These are phyloP conservation scores for Pilobolus umbonatus DNA, from an alignment of 192 early-diverging fungal genomes.

Conservation along the genomic window DNA sequence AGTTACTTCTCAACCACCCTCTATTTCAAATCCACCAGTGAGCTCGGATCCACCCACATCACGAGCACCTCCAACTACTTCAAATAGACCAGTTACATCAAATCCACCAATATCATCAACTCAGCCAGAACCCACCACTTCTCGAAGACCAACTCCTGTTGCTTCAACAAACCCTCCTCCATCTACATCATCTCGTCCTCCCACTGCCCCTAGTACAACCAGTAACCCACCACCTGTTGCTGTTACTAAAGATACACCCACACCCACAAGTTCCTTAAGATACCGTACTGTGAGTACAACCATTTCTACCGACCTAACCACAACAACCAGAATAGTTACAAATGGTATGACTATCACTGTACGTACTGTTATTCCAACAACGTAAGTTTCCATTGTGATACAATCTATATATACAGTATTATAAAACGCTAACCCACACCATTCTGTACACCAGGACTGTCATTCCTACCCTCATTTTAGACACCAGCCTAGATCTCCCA, in stretches of 20 bases:
- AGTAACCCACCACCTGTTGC: neutral
- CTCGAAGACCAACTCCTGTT: neutral
- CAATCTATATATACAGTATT: too few relatives aligned
- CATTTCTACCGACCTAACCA: conserved; percentile 1
- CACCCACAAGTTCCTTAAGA: neutral
- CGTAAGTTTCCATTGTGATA: conserved; percentile 14
- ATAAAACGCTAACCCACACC: too few relatives aligned
- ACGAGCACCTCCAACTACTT: neutral
- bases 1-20: neutral
- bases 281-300: neutral
- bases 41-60: neutral
- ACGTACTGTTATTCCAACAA: conserved; percentile 7
- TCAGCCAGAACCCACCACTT: neutral
- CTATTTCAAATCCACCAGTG: too few relatives aligned
- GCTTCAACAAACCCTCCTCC: neutral
- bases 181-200: neutral
- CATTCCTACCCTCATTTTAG: conserved; percentile 8
- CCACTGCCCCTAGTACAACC: neutral
- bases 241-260: too few relatives aligned
- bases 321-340: neutral
- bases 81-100: neutral
- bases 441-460: conserved; percentile 12
- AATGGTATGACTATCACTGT: conserved; percentile 12
- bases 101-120: neutral
- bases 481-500: too few relatives aligned